A percentile compares a stretch with the other conserved stretches of the same genome.
These are phyloP conservation scores for Austroboletus eburneus DNA, from an alignment of 768 basidiomycete genomes.

Conservation along the genomic window DNA sequence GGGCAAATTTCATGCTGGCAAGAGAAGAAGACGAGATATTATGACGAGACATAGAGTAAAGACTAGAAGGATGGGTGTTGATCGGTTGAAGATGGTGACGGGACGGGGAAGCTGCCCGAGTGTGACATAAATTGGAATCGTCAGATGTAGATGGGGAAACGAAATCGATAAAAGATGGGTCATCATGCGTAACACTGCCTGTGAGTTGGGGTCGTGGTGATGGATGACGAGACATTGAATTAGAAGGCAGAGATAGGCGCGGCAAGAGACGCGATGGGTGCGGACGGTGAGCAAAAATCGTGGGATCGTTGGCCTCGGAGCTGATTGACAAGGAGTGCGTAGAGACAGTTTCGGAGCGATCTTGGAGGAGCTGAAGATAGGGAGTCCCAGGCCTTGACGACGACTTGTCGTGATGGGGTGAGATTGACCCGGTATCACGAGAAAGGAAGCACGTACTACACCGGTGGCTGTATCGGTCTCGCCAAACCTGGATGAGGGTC, in stretches of 20 bases:
- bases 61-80: conserved; percentile 15
- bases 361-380: conserved; percentile 3
- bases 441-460: conserved; percentile 8
- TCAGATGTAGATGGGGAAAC: conserved; percentile 29
- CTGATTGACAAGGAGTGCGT: conserved; percentile 25
- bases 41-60: conserved; percentile 13
- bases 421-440: conserved; percentile 7
- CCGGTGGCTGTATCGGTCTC: conserved; percentile 22
- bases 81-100: conserved; percentile 16
- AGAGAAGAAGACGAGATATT: conserved; percentile 24
- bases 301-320: conserved; percentile 23
- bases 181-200: conserved; percentile 31
- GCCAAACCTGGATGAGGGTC: conserved; percentile 13
- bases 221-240: conserved; percentile 17
- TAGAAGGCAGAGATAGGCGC: conserved; percentile 18
- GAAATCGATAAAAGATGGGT: conserved; percentile 47
- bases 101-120: conserved; percentile 4
- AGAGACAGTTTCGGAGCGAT: conserved; percentile 9
- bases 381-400: conserved; percentile 21
- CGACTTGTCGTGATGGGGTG: conserved; percentile 15
- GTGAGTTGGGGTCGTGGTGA: conserved; percentile 18
- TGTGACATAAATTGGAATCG: conserved; percentile 3
- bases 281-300: conserved; percentile 42
- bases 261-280: conserved; percentile 29
- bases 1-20: conserved; percentile 31